Evolutionary conservation across 495 filamentous ascomycete species (phyloP), one percentile per base, ranked within the genome.

Genomic region (Xylaria telfairii): DNA sequence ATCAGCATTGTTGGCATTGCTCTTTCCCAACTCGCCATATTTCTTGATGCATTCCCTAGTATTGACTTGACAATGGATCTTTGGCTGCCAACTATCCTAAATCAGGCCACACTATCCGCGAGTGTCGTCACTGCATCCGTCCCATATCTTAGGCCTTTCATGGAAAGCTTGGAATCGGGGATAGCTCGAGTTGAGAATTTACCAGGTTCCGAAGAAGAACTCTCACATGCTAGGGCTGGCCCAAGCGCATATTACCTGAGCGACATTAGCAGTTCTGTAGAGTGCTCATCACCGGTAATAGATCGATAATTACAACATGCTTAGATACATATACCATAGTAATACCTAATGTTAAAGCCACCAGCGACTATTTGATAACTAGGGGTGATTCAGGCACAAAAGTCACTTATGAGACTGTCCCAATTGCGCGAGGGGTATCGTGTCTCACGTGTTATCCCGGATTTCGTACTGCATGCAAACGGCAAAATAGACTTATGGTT

Each of bases 121-220:
- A 81, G 82, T 53, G 79, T 84, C 5, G 72, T 82, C 15, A 84
- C 83, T 12, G 78, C 83, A 1, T 86, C 83, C 67, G 76, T 81
- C 0, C 82, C 84, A 0, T 85, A 85, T 56, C 80, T 86, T 39
- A 83, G 83, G 34, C 84, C 84, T 0, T 84, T 87, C 72, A 73
- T 86, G 13, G 79, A 83, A 26, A 82, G 77, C 49, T 71, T 85
- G 17, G 79, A 81, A 53, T 82, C 84, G 21, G 80, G 82, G 0
- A 79, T 83, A 47, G 78, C 85, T 67, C 76, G 80, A 3, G 74
- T 80, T 17, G 79, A 83, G 42, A 82, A 80, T 46, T 61, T 79
- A 46, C 73, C 69, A 41, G 67, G 46, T 2, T 64, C 69, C 17
- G 42, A 65, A 65, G 68, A 67, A 32, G 32, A 65, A 3, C 46